Conservation (phyloP, 2,329 filamentous ascomycete species). For the Aspergillus vadensis region DNA sequence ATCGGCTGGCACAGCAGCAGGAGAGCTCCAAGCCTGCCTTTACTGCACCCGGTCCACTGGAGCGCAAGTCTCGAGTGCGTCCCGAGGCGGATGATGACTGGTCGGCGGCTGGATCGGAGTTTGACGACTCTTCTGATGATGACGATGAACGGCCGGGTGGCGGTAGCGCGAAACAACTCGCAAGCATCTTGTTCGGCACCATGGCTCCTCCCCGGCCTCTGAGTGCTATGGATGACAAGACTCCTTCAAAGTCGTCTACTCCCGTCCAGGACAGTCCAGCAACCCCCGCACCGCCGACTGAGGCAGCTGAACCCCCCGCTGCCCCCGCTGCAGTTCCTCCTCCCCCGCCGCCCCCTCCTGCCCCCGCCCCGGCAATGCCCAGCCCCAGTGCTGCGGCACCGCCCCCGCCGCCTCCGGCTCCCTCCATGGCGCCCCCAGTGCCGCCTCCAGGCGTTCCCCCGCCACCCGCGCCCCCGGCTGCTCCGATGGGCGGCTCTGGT, state of each 20-base stretch:
- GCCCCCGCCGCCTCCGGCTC: slow-evolving; percentile 35
- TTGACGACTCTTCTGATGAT: slow-evolving; percentile 69
- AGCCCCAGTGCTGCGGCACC: slow-evolving; percentile 34
- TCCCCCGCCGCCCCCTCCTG: slow-evolving; percentile 40
- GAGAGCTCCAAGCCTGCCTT: slow-evolving; percentile 54
- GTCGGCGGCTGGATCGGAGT: slow-evolving; percentile 75
- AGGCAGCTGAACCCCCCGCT: slow-evolving; percentile 25
- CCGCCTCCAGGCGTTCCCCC: slow-evolving; percentile 35
- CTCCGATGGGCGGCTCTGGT: slow-evolving; percentile 41
- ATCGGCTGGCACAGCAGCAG: slow-evolving; percentile 74
- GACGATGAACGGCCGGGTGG: slow-evolving; percentile 79
- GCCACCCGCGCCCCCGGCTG: slow-evolving; percentile 40
- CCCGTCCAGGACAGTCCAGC: slow-evolving; percentile 46
- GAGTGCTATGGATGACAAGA: slow-evolving; percentile 76
- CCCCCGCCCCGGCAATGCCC: slow-evolving; percentile 29
- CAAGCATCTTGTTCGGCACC: slow-evolving; percentile 92
- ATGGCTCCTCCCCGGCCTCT: slow-evolving; percentile 92
- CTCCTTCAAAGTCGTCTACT: slow-evolving; percentile 49
- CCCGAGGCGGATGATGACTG: slow-evolving; percentile 74
- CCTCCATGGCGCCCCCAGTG: slow-evolving; percentile 34
- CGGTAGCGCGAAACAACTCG: slow-evolving; percentile 84
- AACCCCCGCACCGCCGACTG: slow-evolving; percentile 36
- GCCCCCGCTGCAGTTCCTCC: slow-evolving; percentile 33
- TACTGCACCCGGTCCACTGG: slow-evolving; percentile 51
- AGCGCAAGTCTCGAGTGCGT: slow-evolving; percentile 55